Evolutionary conservation across 164 flowering plant genomes (phyloP).

Genomic region (Taxillus chinensis): DNA sequence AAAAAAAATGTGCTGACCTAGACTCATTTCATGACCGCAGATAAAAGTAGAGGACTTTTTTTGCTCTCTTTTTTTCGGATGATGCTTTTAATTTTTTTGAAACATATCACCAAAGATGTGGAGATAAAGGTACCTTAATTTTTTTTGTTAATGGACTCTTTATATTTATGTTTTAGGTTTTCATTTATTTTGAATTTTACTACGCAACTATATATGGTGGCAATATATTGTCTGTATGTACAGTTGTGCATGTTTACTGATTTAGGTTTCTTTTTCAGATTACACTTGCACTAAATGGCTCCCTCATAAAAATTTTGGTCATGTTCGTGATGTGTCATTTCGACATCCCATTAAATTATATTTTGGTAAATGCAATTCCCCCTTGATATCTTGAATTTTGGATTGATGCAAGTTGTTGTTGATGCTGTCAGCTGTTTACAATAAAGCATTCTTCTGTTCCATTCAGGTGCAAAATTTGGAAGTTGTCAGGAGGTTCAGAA

Average conservation of each 20-base stretch:
- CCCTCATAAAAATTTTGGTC: constrained; percentile 53
- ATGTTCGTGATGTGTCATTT: constrained; percentile 69
- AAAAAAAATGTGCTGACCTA: constrained; percentile 1
- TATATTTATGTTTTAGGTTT: background rate
- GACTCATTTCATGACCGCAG: constrained; percentile 27
- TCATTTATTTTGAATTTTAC: background rate
- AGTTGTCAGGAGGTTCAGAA: constrained; percentile 71
- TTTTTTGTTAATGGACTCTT: constrained; percentile 3
- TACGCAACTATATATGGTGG: no score
- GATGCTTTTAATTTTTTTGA: constrained; percentile 49
- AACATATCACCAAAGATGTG: constrained; percentile 66
- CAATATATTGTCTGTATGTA: no score
- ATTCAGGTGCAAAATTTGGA: constrained; percentile 79
- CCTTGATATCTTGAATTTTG: background rate
- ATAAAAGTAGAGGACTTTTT: constrained; percentile 70
- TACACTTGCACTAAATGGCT: constrained; percentile 65
- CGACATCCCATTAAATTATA: constrained; percentile 90
- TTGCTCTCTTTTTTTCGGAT: constrained; percentile 63
- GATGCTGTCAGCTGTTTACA: background rate
- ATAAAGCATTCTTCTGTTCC: constrained; percentile 4
- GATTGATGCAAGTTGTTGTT: background rate
- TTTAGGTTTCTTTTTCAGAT: constrained; percentile 30
- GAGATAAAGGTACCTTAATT: constrained; percentile 68
- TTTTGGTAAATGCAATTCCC: constrained; percentile 42
- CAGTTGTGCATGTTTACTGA: no score